A percentile compares a stretch with the other conserved stretches of the same genome.
These are phyloP conservation scores for Hypomontagnella monticulosa DNA, from an alignment of 495 filamentous ascomycete species.

Conservation along the genomic window DNA sequence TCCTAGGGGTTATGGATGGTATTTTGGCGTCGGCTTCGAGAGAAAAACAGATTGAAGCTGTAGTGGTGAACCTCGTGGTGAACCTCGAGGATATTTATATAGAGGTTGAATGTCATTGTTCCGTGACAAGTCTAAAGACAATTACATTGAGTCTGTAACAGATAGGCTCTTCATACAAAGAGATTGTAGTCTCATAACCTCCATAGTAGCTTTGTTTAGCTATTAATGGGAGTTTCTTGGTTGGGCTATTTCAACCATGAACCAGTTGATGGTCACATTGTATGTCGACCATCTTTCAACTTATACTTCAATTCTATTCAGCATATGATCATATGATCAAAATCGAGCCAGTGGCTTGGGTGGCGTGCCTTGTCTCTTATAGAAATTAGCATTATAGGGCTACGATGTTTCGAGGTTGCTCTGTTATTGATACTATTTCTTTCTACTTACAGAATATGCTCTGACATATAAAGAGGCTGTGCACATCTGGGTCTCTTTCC, in stretches of 20 bases:
- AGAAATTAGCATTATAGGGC: not conserved
- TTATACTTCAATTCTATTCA: not conserved
- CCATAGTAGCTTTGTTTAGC: slow-evolving; percentile 3
- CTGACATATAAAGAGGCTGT: no score
- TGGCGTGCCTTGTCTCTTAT: not conserved
- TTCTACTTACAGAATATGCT: no score
- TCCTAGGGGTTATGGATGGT: not conserved
- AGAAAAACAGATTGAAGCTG: not conserved
- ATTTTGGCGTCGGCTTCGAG: not conserved
- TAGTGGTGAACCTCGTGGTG: not conserved
- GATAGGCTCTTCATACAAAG: not conserved
- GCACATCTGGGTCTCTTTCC: slow-evolving; percentile 4
- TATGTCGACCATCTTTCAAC: slow-evolving; percentile 1
- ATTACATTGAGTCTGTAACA: not conserved
- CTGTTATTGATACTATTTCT: not conserved
- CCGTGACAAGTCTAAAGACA: not conserved
- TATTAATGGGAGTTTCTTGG: not conserved
- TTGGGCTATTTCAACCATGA: no score
- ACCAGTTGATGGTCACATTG: no score
- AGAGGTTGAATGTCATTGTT: slow-evolving; percentile 17
- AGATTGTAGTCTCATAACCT: slow-evolving; percentile 9
- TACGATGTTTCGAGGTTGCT: not conserved
- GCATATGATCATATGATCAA: not conserved
- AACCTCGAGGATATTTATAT: slow-evolving; percentile 15
- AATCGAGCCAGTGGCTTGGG: not conserved